These are phyloP conservation scores for Pseudopithomyces maydicus DNA, from an alignment of 2,329 filamentous ascomycete species.

Conservation along the genomic window DNA sequence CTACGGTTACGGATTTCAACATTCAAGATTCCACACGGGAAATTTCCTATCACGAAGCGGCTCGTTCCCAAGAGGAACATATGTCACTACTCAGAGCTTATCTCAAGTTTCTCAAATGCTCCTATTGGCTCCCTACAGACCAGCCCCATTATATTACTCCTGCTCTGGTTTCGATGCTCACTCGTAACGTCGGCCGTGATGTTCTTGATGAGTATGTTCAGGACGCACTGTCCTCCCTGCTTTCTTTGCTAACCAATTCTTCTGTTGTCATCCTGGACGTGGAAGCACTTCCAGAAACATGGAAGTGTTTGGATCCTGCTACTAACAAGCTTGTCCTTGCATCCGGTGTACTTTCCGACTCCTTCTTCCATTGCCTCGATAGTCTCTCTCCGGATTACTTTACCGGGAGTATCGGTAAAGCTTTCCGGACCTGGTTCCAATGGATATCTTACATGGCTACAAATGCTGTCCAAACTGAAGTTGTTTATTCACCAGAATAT, in stretches of 20 bases:
- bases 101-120: slow-evolving; percentile 36
- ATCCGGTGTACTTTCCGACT: slow-evolving; percentile 20
- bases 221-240: slow-evolving; percentile 35
- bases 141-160: slow-evolving; percentile 25
- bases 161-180: slow-evolving; percentile 19
- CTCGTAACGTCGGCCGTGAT: slow-evolving; percentile 25
- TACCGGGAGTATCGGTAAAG: slow-evolving; percentile 22
- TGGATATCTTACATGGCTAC: slow-evolving; percentile 33
- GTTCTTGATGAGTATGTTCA: slow-evolving; percentile 26
- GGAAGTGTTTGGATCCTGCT: slow-evolving; percentile 4
- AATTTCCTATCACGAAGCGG: not conserved
- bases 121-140: slow-evolving; percentile 33
- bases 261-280: slow-evolving; percentile 12
- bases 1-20: not conserved
- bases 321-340: slow-evolving; percentile 7
- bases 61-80: slow-evolving; percentile 8
- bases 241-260: slow-evolving; percentile 19
- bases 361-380: slow-evolving; percentile 29
- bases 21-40: not conserved
- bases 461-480: slow-evolving; percentile 22
- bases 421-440: slow-evolving; percentile 44
- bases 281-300: not conserved
- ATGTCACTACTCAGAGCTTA: slow-evolving; percentile 18
- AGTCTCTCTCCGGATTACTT: slow-evolving; percentile 25
- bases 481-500: slow-evolving; percentile 40